Percentiles rank a stretch among this genome's conserved stretches.
Conservation (phyloP, 805 yeast species). For the Metschnikowia santaceciliae region DNA sequence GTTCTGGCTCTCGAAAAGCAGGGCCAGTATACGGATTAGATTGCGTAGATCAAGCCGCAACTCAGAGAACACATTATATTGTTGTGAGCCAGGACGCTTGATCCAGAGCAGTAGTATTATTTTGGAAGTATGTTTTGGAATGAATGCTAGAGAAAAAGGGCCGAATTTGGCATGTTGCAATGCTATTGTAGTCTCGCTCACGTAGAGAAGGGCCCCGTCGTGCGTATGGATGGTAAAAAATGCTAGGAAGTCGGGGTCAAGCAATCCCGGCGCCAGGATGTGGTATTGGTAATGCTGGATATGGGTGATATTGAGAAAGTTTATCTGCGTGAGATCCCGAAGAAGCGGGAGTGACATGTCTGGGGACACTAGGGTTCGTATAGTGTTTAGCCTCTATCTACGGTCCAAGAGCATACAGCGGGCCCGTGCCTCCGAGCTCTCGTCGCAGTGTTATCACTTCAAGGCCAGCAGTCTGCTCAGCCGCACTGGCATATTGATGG, state of each 20-base stretch:
- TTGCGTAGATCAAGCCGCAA: constrained; percentile 9
- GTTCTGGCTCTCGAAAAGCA: neutral
- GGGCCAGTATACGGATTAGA: constrained; percentile 1
- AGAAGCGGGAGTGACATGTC: constrained; percentile 2
- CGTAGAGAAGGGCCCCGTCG: constrained; percentile 21
- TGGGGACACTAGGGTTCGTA: neutral
- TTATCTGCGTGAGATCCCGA: constrained; percentile 3
- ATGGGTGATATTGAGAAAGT: neutral
- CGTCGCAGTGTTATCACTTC: neutral
- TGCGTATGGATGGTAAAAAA: constrained; percentile 26
- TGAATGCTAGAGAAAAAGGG: constrained; percentile 23
- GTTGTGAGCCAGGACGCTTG: neutral
- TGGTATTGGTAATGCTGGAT: neutral
- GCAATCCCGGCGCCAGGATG: neutral
- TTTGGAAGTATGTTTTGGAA: constrained; percentile 1
- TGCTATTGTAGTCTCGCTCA: constrained; percentile 27
- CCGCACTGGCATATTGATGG: constrained; percentile 4
- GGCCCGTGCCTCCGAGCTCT: neutral
- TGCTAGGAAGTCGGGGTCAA: constrained; percentile 1
- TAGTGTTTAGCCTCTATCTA: neutral
- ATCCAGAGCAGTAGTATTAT: constrained; percentile 9
- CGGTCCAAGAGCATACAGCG: neutral
- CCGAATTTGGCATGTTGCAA: constrained; percentile 27
- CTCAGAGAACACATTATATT: constrained; percentile 2
- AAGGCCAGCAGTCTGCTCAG: neutral